Percentiles rank a stretch among this genome's conserved stretches.
Evolutionary conservation across 345 rosid species (phyloP).

Genomic region (Eucalyptus dawsonii): DNA sequence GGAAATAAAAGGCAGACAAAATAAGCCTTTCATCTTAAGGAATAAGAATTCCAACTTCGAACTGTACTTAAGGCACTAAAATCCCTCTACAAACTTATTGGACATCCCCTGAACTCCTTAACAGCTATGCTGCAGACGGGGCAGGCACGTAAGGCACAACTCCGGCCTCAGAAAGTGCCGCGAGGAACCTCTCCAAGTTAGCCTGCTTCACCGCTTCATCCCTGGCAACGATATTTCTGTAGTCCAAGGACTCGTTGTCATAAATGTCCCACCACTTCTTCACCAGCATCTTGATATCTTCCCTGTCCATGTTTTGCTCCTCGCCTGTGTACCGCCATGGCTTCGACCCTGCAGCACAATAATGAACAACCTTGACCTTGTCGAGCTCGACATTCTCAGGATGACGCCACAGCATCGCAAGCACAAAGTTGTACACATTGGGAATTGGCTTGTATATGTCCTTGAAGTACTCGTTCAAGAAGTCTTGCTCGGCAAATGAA

Average conservation of each 20-base stretch:
- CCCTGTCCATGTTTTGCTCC: constrained; percentile 37
- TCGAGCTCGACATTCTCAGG: constrained; percentile 27
- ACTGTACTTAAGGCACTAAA: neutral
- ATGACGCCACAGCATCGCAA: constrained; percentile 51
- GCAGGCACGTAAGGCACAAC: neutral
- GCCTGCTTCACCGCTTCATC: neutral
- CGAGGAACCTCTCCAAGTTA: constrained; percentile 1
- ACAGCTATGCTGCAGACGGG: neutral
- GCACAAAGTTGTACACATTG: constrained; percentile 19
- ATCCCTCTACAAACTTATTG: neutral
- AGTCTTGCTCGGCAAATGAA: constrained; percentile 47
- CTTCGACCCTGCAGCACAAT: constrained; percentile 44
- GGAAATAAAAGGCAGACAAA: neutral
- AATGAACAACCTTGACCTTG: constrained; percentile 32
- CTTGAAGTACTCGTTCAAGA: constrained; percentile 31
- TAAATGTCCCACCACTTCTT: constrained; percentile 41
- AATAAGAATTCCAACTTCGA: neutral
- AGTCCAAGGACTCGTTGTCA: constrained; percentile 29
- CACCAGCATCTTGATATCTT: constrained; percentile 30
- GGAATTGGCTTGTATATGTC: constrained; percentile 23
- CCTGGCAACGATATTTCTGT: neutral
- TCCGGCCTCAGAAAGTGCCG: neutral
- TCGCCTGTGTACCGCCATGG: constrained; percentile 49
- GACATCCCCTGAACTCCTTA: neutral
- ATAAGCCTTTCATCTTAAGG: neutral